Percentiles rank a stretch among this genome's conserved stretches.
phyloP scores from a whole-genome alignment of 2,329 filamentous ascomycete genomes.

The Ophiocordyceps unilateralis region DNA sequence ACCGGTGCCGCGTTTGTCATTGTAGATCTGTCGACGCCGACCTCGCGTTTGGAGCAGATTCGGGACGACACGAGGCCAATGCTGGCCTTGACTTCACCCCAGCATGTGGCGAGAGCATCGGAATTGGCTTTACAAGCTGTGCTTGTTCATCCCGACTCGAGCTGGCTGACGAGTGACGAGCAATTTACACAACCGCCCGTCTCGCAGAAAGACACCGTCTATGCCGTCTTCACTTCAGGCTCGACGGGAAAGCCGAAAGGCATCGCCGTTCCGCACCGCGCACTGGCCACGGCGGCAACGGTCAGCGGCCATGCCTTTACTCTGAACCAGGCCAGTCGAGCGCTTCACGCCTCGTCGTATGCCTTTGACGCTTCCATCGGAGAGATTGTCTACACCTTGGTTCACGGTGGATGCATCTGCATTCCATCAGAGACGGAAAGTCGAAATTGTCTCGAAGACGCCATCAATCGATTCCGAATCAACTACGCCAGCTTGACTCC shows the following conservation, averaged over 20 bases:
- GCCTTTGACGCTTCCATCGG: constrained; percentile 6
- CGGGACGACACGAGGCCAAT: background rate
- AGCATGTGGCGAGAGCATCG: background rate
- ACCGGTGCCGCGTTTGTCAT: constrained; percentile 14
- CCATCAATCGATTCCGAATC: constrained; percentile 3
- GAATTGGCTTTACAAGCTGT: background rate
- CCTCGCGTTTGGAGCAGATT: constrained; percentile 1
- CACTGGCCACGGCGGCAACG: constrained; percentile 1
- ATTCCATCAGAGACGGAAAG: constrained; percentile 6
- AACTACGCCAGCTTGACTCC: constrained; percentile 4
- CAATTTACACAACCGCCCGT: background rate
- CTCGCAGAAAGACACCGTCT: constrained; percentile 3
- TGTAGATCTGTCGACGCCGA: constrained; percentile 9
- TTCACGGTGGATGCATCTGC: constrained; percentile 4
- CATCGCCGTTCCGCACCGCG: constrained; percentile 2
- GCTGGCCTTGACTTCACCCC: constrained; percentile 1
- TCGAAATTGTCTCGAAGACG: constrained; percentile 2
- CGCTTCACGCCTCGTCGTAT: constrained; percentile 5
- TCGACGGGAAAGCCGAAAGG: constrained; percentile 32
- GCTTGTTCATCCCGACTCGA: background rate
- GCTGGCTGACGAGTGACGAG: background rate
- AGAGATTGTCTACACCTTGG: constrained; percentile 4
- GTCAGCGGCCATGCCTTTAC: background rate
- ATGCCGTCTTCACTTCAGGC: constrained; percentile 33
- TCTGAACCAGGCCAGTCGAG: background rate